phyloP scores from a whole-genome alignment of 2,329 filamentous ascomycete genomes.

The Fonsecaea monophora region DNA sequence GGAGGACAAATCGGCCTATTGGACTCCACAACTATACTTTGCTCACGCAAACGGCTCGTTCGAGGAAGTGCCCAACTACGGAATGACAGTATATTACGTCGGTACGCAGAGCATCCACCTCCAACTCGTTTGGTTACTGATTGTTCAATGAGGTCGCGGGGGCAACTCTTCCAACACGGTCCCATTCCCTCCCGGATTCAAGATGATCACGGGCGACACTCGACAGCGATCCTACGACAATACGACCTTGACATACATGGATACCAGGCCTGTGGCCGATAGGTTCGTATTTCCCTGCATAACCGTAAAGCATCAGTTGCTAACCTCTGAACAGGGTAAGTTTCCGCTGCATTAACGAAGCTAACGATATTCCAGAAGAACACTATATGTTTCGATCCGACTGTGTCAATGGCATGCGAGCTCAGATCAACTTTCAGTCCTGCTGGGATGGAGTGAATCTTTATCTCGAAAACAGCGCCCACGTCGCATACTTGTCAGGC shows the following conservation, averaged over 20 bases:
- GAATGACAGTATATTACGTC: conserved; percentile 48
- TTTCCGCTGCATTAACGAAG: conserved; percentile 85
- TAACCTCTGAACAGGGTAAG: conserved; percentile 59
- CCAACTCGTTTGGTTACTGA: conserved; percentile 44
- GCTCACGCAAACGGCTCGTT: conserved; percentile 66
- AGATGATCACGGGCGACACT: conserved; percentile 81
- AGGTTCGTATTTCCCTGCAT: conserved; percentile 74
- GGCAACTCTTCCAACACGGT: conserved; percentile 62
- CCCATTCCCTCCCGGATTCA: conserved; percentile 78
- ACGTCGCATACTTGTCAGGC: conserved; percentile 79
- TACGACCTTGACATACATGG: conserved; percentile 41
- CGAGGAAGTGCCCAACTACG: conserved; percentile 52
- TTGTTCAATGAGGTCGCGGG: conserved; percentile 44
- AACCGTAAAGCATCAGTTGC: conserved; percentile 55
- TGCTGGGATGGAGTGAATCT: conserved; percentile 81
- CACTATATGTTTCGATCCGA: conserved; percentile 77
- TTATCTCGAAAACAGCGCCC: conserved; percentile 62
- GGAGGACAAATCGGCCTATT: conserved; percentile 87
- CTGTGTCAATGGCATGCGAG: conserved; percentile 78
- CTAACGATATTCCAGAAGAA: conserved; percentile 61
- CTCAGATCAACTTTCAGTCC: conserved; percentile 86
- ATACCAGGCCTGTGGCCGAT: conserved; percentile 68
- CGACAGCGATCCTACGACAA: conserved; percentile 56
- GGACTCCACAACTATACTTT: conserved; percentile 82
- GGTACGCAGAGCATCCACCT: conserved; percentile 39